Base-by-base conservation (phyloP, 305 asterid genomes). In the Ilex paraguariensis region DNA sequence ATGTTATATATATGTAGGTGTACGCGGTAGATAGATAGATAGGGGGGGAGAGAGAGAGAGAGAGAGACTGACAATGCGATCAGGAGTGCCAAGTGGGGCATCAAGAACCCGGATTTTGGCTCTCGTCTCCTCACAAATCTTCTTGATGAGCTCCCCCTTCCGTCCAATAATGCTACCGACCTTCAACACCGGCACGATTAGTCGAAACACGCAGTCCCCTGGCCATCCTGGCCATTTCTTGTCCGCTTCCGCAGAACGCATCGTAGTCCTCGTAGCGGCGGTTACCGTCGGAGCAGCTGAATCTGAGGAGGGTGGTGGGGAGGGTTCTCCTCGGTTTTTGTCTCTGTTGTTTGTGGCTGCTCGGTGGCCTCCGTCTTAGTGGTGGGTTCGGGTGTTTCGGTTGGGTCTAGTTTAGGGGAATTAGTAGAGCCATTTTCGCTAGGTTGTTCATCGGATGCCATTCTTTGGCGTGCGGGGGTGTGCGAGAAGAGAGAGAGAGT, bases 221-320 rank as follows among this genome's bases (percentile, higher is more conserved):
- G 98, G 98, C 98, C 95, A 91, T 0, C 97, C 98, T 7, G 95
- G 95, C 97, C 98, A 91, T 62, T 77, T 91, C 28, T 76, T 72
- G 75, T 71, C 77, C 3, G 62, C 65, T 45, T 77, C 85, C 56
- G 66, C 77, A 31, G 17, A 69, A 31, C 28, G 53, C 62, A 28
- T 36, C 56, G 7, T 36, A 21, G 57, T 33, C 60, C 61, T 71
- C 3, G 52, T 60, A 13, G 57, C 62, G 5, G 64, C 62, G 51
- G 59, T 62, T 32, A 63, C 14, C 44, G 30, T 67, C 49, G 55
- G 17, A 13, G 69, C 48, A 39, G 51, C 60, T 17, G 59, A 67
- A 33, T 61, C 77, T 10, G 54, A 21, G 28, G 28, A 21, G 1
- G 28, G 28, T 21, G 28, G 28, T 21, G 28, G 28, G 28, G 28